Percentiles rank a stretch among this genome's conserved stretches.
Conservation (phyloP, 2,329 filamentous ascomycete genomes). For the Fusarium sp. region DNA sequence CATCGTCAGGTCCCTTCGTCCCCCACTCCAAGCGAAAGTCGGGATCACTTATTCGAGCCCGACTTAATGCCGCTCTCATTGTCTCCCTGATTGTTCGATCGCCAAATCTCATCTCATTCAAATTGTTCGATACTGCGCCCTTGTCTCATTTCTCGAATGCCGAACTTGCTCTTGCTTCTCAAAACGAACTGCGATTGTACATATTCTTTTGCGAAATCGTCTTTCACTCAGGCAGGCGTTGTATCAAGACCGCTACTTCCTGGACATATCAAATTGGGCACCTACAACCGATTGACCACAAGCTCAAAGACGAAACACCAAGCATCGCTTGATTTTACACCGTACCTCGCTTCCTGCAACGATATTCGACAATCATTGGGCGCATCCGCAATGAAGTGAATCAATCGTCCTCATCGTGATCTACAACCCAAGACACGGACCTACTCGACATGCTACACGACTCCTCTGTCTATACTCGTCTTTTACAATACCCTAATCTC, state of each 20-base stretch:
- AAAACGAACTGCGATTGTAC: slow-evolving; percentile 10
- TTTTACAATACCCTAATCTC: not conserved
- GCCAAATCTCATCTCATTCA: not conserved
- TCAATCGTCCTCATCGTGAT: slow-evolving; percentile 23
- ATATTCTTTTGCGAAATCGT: slow-evolving; percentile 15
- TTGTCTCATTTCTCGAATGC: not conserved
- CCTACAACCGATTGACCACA: slow-evolving; percentile 12
- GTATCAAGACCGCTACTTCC: not conserved
- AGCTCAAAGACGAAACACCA: slow-evolving; percentile 9
- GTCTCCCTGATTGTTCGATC: not conserved
- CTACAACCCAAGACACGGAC: slow-evolving; percentile 20
- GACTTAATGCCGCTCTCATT: slow-evolving; percentile 1
- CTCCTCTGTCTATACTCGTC: not conserved
- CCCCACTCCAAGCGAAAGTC: slow-evolving; percentile 3
- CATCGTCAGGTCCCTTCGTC: slow-evolving; percentile 6
- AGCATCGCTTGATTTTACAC: slow-evolving; percentile 21
- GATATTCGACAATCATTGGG: slow-evolving; percentile 8
- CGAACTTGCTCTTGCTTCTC: not conserved
- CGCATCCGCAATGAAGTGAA: slow-evolving; percentile 36
- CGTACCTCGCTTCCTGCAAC: slow-evolving; percentile 32
- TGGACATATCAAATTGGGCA: not conserved
- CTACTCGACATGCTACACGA: slow-evolving; percentile 22
- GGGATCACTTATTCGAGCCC: slow-evolving; percentile 7
- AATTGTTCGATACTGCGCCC: not conserved
- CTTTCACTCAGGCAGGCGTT: slow-evolving; percentile 3